phyloP scores from a whole-genome alignment of 306 rosid species.

The Rosa lucieae region DNA sequence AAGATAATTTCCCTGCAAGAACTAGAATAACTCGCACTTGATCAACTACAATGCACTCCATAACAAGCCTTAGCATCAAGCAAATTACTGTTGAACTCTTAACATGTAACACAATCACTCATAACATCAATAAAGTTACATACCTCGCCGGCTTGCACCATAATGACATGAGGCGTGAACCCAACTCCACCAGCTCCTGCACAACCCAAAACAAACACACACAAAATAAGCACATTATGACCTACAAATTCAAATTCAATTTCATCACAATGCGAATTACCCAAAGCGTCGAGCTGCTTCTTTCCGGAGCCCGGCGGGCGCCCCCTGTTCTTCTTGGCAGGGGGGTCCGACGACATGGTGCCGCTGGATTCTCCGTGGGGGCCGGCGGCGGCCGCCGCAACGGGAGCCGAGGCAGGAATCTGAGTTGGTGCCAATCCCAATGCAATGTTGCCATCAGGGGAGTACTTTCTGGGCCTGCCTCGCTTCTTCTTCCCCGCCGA shows the following conservation, averaged over 20 bases:
- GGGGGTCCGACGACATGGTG: slow-evolving; percentile 56
- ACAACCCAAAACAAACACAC: neutral
- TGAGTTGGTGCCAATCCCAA: slow-evolving; percentile 56
- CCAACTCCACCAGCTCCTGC: slow-evolving; percentile 63
- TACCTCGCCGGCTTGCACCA: slow-evolving; percentile 79
- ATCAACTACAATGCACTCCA: slow-evolving; percentile 8
- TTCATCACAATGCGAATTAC: slow-evolving; percentile 26
- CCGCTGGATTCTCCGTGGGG: slow-evolving; percentile 51
- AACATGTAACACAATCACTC: neutral
- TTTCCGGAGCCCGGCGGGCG: slow-evolving; percentile 80
- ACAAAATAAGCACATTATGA: neutral
- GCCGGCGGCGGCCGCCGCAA: neutral
- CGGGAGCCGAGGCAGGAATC: slow-evolving; percentile 34
- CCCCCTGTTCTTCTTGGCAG: slow-evolving; percentile 65
- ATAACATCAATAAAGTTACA: neutral
- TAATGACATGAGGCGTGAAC: slow-evolving; percentile 69
- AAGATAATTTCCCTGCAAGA: neutral
- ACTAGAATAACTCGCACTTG: neutral
- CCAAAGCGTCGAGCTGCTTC: slow-evolving; percentile 62
- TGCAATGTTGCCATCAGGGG: slow-evolving; percentile 71
- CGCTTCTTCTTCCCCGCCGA: slow-evolving; percentile 64
- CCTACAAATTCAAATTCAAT: neutral
- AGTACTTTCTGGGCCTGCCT: slow-evolving; percentile 86
- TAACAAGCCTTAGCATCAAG: neutral
- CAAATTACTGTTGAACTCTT: neutral